Evolutionary conservation across 805 yeast species (phyloP).

Genomic region (Teunomyces aglyptinius): DNA sequence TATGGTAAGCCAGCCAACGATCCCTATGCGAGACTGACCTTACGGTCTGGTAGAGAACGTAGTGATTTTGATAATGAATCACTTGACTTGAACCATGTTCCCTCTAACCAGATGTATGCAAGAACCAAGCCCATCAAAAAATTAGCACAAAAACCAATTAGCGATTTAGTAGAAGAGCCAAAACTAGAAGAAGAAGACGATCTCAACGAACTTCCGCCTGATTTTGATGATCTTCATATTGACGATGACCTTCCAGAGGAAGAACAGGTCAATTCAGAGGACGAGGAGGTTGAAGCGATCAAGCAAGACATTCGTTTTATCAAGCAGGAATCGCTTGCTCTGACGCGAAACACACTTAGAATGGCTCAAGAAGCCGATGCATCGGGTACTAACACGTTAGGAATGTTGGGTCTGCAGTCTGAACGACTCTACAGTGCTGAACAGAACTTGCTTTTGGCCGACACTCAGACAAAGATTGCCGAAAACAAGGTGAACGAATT

Average conservation of each 20-base stretch:
- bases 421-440: slow-evolving; percentile 82
- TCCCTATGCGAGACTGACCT: neutral
- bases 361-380: slow-evolving; percentile 51
- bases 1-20: neutral
- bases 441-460: slow-evolving; percentile 69
- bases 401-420: slow-evolving; percentile 91
- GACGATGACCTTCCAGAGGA: slow-evolving; percentile 35
- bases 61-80: slow-evolving; percentile 28
- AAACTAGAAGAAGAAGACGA: slow-evolving; percentile 28
- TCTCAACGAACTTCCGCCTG: slow-evolving; percentile 31
- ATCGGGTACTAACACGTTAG: slow-evolving; percentile 66
- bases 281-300: slow-evolving; percentile 84
- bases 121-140: slow-evolving; percentile 14
- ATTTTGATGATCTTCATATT: slow-evolving; percentile 39
- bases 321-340: slow-evolving; percentile 82
- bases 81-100: slow-evolving; percentile 39
- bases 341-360: slow-evolving; percentile 76
- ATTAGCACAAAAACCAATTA: slow-evolving; percentile 19
- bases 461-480: slow-evolving; percentile 77
- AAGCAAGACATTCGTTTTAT: slow-evolving; percentile 79
- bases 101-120: slow-evolving; percentile 27
- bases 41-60: neutral
- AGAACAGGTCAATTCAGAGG: slow-evolving; percentile 55
- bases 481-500: slow-evolving; percentile 80
- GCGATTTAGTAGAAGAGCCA: neutral